Percentiles rank a stretch among this genome's conserved stretches.
phyloP scores from a whole-genome alignment of 116 monocot genomes.

The Posidonia oceanica region DNA sequence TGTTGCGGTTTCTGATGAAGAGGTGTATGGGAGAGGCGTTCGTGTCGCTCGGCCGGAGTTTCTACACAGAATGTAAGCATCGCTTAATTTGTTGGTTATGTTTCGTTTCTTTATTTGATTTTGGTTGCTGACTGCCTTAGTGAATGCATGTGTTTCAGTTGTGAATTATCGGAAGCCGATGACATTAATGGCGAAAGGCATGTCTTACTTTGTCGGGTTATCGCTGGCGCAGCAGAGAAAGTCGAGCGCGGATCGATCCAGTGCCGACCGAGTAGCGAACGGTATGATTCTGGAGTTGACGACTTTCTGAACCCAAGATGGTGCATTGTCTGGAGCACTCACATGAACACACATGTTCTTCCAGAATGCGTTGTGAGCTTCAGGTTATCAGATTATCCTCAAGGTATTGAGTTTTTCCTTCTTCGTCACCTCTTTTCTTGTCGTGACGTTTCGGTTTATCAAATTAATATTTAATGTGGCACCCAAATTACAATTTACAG shows the following conservation, averaged over 20 bases:
- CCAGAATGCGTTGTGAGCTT: slow-evolving; percentile 70
- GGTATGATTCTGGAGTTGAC: slow-evolving; percentile 57
- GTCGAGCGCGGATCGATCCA: slow-evolving; percentile 31
- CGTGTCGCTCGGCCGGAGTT: slow-evolving; percentile 41
- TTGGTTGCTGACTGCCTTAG: neutral
- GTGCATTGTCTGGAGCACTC: slow-evolving; percentile 56
- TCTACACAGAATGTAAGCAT: slow-evolving; percentile 5
- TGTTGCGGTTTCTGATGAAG: slow-evolving; percentile 4
- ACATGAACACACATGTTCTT: slow-evolving; percentile 63
- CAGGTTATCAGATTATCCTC: slow-evolving; percentile 13
- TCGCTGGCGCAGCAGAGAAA: slow-evolving; percentile 44
- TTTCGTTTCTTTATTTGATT: neutral
- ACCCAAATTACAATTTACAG: too few relatives aligned
- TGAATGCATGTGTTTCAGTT: slow-evolving; percentile 19
- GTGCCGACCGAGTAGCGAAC: slow-evolving; percentile 39
- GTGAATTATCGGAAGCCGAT: slow-evolving; percentile 20
- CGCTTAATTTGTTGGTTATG: neutral
- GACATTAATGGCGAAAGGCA: slow-evolving; percentile 41
- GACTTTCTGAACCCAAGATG: slow-evolving; percentile 33
- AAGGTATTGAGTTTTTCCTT: too few relatives aligned
- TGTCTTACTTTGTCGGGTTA: slow-evolving; percentile 50
- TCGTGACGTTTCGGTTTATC: too few relatives aligned
- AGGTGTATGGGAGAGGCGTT: slow-evolving; percentile 37
- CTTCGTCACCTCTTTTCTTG: too few relatives aligned
- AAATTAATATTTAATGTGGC: too few relatives aligned